Base-by-base conservation (phyloP, 1,284 basidiomycete genomes). In the Tausonia pullulans region DNA sequence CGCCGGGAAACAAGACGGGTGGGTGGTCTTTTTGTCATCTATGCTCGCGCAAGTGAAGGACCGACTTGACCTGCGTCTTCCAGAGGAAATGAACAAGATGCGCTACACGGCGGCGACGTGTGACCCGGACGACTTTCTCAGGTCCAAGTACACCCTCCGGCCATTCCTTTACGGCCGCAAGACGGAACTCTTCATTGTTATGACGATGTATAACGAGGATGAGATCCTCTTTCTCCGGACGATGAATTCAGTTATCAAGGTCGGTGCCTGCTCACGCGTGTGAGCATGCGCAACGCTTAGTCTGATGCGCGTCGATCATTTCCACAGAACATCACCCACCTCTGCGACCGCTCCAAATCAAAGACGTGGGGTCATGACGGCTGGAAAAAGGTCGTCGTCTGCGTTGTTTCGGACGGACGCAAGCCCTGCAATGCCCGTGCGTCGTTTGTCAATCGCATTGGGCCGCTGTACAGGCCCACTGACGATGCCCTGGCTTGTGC, bases 321-420 rank as follows among this genome's bases (percentile, higher is more conserved):
- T 13, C 97, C 97, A 93, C 81, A 78, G 68, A 92, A 90, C 73
- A 90, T 92, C 55, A 81, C 86, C 1, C 89, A 97, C 75, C 80
- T 98, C 7, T 97, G 94, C 75, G 87, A 88, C 9, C 83, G 95
- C 50, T 94, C 94, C 76, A 92, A 92, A 71, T 94, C 90, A 8
- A 84, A 90, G 65, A 95, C 91, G 0, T 99, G 95, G 95, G 95
- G 95, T 4, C 84, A 85, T 7, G 90, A 96, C 63, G 87, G 91
- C 0, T 98, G 95, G 95, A 91, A 97, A 74, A 98, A 97, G 83
- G 87, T 96, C n/a, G 92, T 96, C 3, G 89, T 97, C 3, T 94
- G 90, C 72, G 96, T 98, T 69, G 87, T 98, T 45, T 87, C 93
- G 0, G 95, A 98, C 72, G 96, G 95, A 0, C 85, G 96, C 40